Evolutionary conservation across 1,284 basidiomycete genomes (phyloP).

Genomic region (Malassezia pachydermatis): DNA sequence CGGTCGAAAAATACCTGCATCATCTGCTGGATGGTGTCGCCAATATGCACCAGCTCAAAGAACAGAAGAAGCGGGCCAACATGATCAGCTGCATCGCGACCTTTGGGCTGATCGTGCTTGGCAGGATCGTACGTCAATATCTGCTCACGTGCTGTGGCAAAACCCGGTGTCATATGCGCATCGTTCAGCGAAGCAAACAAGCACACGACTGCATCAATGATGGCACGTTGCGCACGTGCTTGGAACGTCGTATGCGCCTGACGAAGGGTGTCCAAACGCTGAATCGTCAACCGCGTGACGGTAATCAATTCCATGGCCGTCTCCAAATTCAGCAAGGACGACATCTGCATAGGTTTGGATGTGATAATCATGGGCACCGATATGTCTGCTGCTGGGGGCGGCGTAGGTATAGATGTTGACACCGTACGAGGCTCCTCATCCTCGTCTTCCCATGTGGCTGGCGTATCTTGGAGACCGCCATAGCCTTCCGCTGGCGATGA

Average conservation of each 20-base stretch:
- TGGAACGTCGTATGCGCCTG: constrained; percentile 50
- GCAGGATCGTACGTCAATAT: constrained; percentile 27
- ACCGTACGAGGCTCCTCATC: not conserved
- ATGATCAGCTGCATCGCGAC: constrained; percentile 44
- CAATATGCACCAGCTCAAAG: constrained; percentile 92
- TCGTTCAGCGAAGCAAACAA: constrained; percentile 68
- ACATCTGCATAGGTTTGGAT: constrained; percentile 55
- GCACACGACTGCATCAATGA: constrained; percentile 82
- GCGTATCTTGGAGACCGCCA: not conserved
- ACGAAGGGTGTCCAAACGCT: constrained; percentile 79
- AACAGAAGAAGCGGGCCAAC: constrained; percentile 90
- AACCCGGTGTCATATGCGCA: constrained; percentile 74
- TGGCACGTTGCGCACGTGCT: constrained; percentile 57
- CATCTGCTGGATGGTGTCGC: constrained; percentile 94
- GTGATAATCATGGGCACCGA: not conserved
- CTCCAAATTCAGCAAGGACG: constrained; percentile 80
- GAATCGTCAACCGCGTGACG: constrained; percentile 75
- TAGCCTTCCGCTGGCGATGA: constrained; percentile 2
- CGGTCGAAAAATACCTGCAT: constrained; percentile 96
- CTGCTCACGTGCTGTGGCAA: constrained; percentile 58
- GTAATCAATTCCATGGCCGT: constrained; percentile 84
- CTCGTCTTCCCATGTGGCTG: constrained; percentile 1
- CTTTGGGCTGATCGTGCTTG: constrained; percentile 4
- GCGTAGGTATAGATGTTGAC: not conserved
- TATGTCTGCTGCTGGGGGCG: not conserved